A percentile compares a stretch with the other conserved stretches of the same genome.
These are phyloP conservation scores for Boletus vinaceobasis DNA, from an alignment of 768 basidiomycete species.

Conservation along the genomic window DNA sequence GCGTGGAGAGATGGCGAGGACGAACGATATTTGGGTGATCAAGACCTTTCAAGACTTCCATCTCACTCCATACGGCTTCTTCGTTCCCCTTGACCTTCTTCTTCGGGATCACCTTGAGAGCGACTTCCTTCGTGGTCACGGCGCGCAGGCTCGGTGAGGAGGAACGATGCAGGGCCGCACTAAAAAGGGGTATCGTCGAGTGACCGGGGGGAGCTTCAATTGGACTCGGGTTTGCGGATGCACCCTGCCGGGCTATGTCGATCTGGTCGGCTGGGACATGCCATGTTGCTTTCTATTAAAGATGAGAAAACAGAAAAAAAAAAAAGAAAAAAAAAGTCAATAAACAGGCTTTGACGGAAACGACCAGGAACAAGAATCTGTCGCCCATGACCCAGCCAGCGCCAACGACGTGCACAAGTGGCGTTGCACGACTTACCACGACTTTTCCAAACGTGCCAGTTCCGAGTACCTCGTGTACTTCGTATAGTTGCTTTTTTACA, in stretches of 20 bases:
- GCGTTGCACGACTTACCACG: conserved; percentile 47
- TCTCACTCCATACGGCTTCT: conserved; percentile 85
- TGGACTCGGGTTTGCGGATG: conserved; percentile 36
- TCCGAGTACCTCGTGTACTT: conserved; percentile 69
- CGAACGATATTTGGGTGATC: conserved; percentile 89
- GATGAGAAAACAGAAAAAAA: not conserved
- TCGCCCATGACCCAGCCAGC: not conserved
- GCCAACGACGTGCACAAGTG: not conserved
- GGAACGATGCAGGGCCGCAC: conserved; percentile 21
- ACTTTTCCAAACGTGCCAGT: conserved; percentile 91
- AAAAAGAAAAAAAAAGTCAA: conserved; percentile 3
- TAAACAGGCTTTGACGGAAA: not conserved
- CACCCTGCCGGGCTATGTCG: conserved; percentile 55
- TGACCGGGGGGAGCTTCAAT: conserved; percentile 16
- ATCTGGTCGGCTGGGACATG: conserved; percentile 63
- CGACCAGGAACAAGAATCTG: not conserved
- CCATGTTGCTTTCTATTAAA: conserved; percentile 66
- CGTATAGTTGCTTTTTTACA: conserved; percentile 80
- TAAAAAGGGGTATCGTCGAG: conserved; percentile 31
- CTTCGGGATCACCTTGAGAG: conserved; percentile 89
- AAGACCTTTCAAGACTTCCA: conserved; percentile 86
- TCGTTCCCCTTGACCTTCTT: conserved; percentile 94
- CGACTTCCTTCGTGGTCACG: conserved; percentile 65
- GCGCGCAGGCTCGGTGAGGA: conserved; percentile 26
- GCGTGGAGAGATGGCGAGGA: conserved; percentile 1